Base-by-base conservation (phyloP, 1,139 yeast species). In the Yarrowia galli region DNA sequence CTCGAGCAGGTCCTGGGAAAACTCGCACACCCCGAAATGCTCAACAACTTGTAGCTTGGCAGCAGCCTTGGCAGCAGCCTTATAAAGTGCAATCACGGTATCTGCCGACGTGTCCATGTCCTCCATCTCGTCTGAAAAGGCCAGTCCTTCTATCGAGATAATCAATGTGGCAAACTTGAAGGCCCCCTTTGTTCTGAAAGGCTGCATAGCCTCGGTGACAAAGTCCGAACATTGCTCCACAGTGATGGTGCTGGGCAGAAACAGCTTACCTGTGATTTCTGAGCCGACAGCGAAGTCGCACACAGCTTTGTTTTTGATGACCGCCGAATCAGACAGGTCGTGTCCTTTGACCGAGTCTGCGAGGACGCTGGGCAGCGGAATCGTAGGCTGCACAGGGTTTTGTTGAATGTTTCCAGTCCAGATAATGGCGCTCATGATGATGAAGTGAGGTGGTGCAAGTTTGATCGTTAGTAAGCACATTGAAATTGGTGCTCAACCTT, bases 21-120 rank as follows among this genome's bases (percentile, higher is more conserved):
- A 69, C 67, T 77, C 79, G n/a, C 77, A 70, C 10, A 77, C 74
- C 6, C 79, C 79, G 58, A 69, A 74, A 22, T 71, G 68, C 22
- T 69, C 73, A 10, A 73, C 68, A 7, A 56, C 51, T 6, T 48
- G 66, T 38, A 64, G 54, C 35, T 63, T 43, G 15, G 67, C 67
- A 12, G 68, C 70, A n/a, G 67, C 68, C 7, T 65, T 46, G 10
- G 72, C 69, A 10, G 73, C 68, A 8, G 68, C 68, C 40, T 70
- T 69, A 77, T 77, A 75, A 2, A 73, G 67, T 7, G 69, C 70
- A 32, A 70, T 69, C 20, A 75, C 51, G 12, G 68, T 54, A 12
- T 69, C 70, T 36, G 71, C 71, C 15, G 71, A 51, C 40, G 68
- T 70, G 12, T 68, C 70, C 18, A 69, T 72, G 22, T 70, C 71